These are phyloP conservation scores for Mucor ambiguus DNA, from an alignment of 371 early-diverging fungal genomes.

Conservation along the genomic window DNA sequence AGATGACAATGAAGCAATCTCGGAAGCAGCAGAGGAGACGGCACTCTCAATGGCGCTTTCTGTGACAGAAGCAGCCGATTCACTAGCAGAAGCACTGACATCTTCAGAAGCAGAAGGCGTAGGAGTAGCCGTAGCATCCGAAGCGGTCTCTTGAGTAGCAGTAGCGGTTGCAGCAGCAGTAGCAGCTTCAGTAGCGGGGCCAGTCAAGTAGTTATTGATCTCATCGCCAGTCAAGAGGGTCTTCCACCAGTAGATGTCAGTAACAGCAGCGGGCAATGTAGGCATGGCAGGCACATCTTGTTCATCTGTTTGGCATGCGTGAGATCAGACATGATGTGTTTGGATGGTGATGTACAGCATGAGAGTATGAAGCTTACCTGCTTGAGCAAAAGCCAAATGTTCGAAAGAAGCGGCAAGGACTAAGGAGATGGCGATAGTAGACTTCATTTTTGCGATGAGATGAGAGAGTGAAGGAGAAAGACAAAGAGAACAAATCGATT, in stretches of 20 bases:
- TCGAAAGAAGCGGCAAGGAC: constrained; percentile 10
- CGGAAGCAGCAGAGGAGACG: constrained; percentile 3
- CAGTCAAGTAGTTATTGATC: constrained; percentile 23
- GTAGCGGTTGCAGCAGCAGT: constrained; percentile 8
- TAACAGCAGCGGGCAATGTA: constrained; percentile 15
- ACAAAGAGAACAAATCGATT: neutral
- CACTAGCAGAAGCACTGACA: neutral
- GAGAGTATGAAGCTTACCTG: constrained; percentile 2
- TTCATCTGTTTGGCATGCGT: neutral
- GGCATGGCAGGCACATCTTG: constrained; percentile 2
- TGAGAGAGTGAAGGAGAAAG: neutral
- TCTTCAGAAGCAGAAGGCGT: constrained; percentile 3
- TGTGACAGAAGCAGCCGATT: neutral
- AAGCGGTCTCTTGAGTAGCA: neutral
- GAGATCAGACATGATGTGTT: neutral
- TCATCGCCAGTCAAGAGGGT: constrained; percentile 20
- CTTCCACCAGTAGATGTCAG: constrained; percentile 33
- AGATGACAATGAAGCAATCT: neutral
- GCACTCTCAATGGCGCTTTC: neutral
- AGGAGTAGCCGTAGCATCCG: neutral
- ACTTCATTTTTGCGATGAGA: constrained; percentile 18
- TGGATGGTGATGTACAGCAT: no score
- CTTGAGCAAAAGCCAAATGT: constrained; percentile 18
- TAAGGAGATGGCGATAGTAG: constrained; percentile 13
- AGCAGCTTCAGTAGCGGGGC: constrained; percentile 4